Base-by-base conservation (phyloP, 176 grass and related monocot genomes). In the Ensete ventricosum region DNA sequence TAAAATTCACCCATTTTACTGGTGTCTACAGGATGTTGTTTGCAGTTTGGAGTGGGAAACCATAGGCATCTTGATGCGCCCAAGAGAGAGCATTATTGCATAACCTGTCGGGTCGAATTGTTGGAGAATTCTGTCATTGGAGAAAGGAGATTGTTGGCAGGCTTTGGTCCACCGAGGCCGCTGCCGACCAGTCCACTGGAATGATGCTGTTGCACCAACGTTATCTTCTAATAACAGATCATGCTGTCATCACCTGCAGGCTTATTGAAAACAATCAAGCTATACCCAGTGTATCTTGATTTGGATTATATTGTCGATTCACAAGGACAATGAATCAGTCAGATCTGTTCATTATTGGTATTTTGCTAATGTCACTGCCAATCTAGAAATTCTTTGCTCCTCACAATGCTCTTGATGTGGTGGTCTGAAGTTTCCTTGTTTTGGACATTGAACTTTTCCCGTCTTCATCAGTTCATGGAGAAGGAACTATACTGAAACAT, bases 21-120 rank as follows among this genome's bases (percentile, higher is more conserved):
- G 27, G 64, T n/a, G 59, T 76, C 53, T 51, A 14, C 83, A 98
- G 94, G 90, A 98, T 88, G 84, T 98, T 14, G 83, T 98, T 65
- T 89, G 88, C 10, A 84, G 82, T 53, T 68, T 98, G 68, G 94
- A 98, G 62, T 93, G 94, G 90, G 94, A 98, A 89, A 88, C 83
- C 25, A 88, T 98, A 21, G 90, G 84, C 57, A 80, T 93, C 65
- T 84, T 98, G 83, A 85, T 81, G 50, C 88, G 90, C 1, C 85
- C 90, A 67, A 93, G 84, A 76, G 88, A 85, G 14, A 53, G 29
- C 17, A 62, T 62, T 62, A 19, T 62, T 62, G 17, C 58, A 1
- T 62, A 20, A 62, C 34, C 34, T 43, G 4, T 43, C 4, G 4
- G 34, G 3, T 43, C 4, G 34, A 43, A 43, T 6, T 43, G 34